phyloP scores from a whole-genome alignment of 257 asterid species.

The Dorcoceras hygrometricum region DNA sequence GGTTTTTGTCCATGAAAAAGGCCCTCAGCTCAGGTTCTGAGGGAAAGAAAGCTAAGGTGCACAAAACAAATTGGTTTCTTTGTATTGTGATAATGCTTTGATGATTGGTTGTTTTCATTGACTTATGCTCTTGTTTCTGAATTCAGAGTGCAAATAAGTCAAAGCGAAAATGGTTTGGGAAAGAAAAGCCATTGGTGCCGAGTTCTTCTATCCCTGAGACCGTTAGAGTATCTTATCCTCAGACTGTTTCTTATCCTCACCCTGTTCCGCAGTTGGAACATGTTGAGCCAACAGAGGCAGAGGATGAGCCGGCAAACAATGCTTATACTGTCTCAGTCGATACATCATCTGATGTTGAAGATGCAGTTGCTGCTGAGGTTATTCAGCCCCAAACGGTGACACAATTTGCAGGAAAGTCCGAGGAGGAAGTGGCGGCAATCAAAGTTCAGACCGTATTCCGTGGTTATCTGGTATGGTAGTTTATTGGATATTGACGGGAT shows the following conservation, averaged over 20 bases:
- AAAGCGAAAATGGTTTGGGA: slow-evolving; percentile 44
- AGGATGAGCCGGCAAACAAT: slow-evolving; percentile 57
- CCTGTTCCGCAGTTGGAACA: slow-evolving; percentile 55
- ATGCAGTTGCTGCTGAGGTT: slow-evolving; percentile 69
- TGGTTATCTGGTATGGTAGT: slow-evolving; percentile 66
- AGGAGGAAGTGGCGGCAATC: slow-evolving; percentile 81
- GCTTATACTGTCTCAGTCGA: slow-evolving; percentile 70
- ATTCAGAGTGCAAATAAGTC: slow-evolving; percentile 52
- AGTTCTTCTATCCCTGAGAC: slow-evolving; percentile 37
- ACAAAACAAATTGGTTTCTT: slow-evolving; percentile 9
- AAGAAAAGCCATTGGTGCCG: slow-evolving; percentile 44
- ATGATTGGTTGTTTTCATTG: slow-evolving; percentile 6
- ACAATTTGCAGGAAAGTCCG: slow-evolving; percentile 55
- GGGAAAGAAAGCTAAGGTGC: slow-evolving; percentile 53
- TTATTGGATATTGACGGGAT: background rate
- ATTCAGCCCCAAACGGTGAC: slow-evolving; percentile 41
- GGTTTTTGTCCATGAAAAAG: slow-evolving; percentile 89
- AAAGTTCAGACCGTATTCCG: slow-evolving; percentile 89
- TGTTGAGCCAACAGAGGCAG: slow-evolving; percentile 47
- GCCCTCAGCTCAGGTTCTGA: slow-evolving; percentile 74
- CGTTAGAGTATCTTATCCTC: slow-evolving; percentile 44
- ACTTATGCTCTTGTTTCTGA: background rate
- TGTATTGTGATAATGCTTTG: background rate
- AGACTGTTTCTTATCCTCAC: slow-evolving; percentile 43
- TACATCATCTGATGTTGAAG: slow-evolving; percentile 71